Base-by-base conservation (phyloP, 2,329 filamentous ascomycete genomes). In the Claviceps sp. region DNA sequence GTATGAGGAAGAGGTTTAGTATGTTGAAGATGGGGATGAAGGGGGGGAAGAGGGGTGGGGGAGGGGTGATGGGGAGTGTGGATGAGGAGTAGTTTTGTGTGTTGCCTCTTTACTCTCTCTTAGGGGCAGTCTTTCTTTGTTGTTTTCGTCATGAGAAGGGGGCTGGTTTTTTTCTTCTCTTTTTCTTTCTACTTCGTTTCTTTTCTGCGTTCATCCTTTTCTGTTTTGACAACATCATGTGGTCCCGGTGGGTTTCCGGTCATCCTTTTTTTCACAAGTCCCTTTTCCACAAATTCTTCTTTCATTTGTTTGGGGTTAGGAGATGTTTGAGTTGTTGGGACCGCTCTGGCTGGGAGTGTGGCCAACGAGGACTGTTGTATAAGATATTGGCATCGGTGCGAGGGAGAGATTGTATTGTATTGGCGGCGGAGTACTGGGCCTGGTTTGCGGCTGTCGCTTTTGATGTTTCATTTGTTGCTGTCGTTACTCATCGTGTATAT, bases 1-100 rank as follows among this genome's bases (percentile, higher is more conserved):
- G 82, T 53, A 78, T 94, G 58, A 81, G 84, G 68, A 91, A 89
- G 70, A 72, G 89, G 61, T 73, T 94, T 58, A 93, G 87, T 64
- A 72, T 89, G 60, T 72, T 94, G 61, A 87, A 85, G 64, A 74
- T 89, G 49, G 83, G 85, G 34, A 84, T 82, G 65, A 88, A 86
- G 70, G 72, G 71, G 46, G 81, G 77, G 62, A 83, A 80, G 64
- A 70, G 66, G 48, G 72, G 66, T 54, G 72, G 66, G 48, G 72
- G 66, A 55, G 72, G 66, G 30, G 62, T 69, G 54, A 79, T 79
- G 76, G 71, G 71, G 50, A 75, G 75, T 57, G 63, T 81, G 55
- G 72, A 78, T 51, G 77, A 81, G 63, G 77, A 80, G 65, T 77
- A 70, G 53, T 52, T 58, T 34, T 11, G 16, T 40, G 20, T 38